Conservation (phyloP, 768 basidiomycete genomes). For the Paxillus involutus region DNA sequence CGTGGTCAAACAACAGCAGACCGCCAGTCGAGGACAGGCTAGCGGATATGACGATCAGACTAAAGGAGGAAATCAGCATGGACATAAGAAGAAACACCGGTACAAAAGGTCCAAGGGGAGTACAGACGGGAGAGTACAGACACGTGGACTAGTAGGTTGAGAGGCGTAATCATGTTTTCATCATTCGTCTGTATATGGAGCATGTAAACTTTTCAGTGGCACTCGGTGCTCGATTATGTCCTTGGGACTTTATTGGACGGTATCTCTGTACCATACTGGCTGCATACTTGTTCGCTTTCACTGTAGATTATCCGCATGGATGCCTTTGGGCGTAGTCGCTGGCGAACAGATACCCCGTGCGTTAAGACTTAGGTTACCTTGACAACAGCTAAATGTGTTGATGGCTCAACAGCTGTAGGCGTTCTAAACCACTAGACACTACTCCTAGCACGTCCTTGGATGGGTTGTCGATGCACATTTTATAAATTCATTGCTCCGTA, state of each 20-base stretch:
- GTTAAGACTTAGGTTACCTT: too few relatives aligned
- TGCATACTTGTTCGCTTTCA: neutral
- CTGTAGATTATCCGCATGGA: too few relatives aligned
- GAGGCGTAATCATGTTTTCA: neutral
- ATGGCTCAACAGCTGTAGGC: too few relatives aligned
- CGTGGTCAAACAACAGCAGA: conserved; percentile 13
- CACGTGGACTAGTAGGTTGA: conserved; percentile 16
- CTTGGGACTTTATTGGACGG: conserved; percentile 2
- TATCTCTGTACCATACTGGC: neutral
- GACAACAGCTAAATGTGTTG: too few relatives aligned
- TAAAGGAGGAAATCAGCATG: conserved; percentile 17
- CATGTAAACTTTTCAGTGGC: too few relatives aligned
- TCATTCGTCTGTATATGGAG: too few relatives aligned
- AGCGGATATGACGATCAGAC: conserved; percentile 5
- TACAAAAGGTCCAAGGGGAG: conserved; percentile 20
- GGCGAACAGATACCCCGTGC: too few relatives aligned
- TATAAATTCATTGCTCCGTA: neutral
- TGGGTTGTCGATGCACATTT: neutral
- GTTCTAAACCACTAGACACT: too few relatives aligned
- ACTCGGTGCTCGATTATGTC: neutral
- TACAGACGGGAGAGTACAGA: conserved; percentile 7
- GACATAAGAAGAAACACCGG: conserved; percentile 20
- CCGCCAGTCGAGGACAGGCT: conserved; percentile 1
- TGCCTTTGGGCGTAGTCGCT: too few relatives aligned
- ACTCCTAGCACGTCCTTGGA: too few relatives aligned